phyloP scores from a whole-genome alignment of 352 stramenopile genomes.

The Globisporangium radiosum region DNA sequence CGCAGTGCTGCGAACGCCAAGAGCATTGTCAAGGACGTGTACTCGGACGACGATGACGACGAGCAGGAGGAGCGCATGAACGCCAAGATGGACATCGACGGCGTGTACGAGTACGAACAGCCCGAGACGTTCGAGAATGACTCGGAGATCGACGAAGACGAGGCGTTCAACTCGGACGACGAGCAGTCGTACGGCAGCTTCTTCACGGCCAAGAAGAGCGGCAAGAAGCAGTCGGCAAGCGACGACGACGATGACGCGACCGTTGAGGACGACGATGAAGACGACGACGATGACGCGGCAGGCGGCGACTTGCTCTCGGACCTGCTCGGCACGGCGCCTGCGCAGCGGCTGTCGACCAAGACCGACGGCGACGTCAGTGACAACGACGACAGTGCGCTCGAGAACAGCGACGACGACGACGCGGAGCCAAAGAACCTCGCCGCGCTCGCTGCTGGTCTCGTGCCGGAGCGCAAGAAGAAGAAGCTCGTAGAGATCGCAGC shows the following conservation, averaged over 20 bases:
- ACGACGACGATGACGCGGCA: conserved; percentile 32
- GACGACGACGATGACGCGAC: conserved; percentile 18
- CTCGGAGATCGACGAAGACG: conserved; percentile 92
- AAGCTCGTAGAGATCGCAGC: conserved; percentile 45
- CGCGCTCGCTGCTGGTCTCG: conserved; percentile 42
- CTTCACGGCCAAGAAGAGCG: conserved; percentile 35
- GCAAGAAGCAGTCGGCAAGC: conserved; percentile 9
- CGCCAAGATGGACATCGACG: conserved; percentile 64
- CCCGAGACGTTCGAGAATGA: conserved; percentile 80
- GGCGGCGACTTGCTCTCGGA: conserved; percentile 71
- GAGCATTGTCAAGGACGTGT: conserved; percentile 49
- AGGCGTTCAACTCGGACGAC: conserved; percentile 93
- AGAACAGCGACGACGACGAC: conserved; percentile 32
- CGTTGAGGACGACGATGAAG: conserved; percentile 24
- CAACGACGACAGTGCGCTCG: conserved; percentile 19
- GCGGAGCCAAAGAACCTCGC: conserved; percentile 40
- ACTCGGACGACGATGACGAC: conserved; percentile 72
- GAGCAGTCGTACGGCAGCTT: conserved; percentile 86
- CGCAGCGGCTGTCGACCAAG: conserved; percentile 45
- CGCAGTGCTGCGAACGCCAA: conserved; percentile 17
- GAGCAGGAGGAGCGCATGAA: conserved; percentile 57
- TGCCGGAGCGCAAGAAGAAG: conserved; percentile 41
- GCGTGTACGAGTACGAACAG: conserved; percentile 79
- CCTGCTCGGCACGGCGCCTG: conserved; percentile 53
- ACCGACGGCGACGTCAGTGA: conserved; percentile 22